Base-by-base conservation (phyloP, 139 green algal species). In the Asterochloris sp. region DNA sequence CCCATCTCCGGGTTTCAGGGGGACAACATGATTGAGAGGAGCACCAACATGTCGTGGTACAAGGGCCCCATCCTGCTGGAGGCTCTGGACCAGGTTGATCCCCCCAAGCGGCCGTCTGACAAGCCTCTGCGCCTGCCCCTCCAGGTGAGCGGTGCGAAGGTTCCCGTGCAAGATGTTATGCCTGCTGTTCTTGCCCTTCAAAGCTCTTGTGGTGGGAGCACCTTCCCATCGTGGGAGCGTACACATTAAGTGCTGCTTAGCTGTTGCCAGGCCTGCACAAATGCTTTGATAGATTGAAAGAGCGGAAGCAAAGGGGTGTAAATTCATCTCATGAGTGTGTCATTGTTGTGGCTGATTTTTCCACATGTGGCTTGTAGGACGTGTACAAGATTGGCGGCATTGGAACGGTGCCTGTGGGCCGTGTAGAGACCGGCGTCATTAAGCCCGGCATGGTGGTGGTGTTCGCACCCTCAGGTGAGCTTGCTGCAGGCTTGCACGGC, bases 351-450 rank as follows among this genome's bases (percentile, higher is more conserved):
- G 66, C 66, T 71, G 66, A 71, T 10, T 21, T n/a, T 12, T 78
- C 0, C n/a, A 16, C 62, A 54, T 10, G 12, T 62, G 71, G 0
- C 11, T 13, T 75, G 54, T 84, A 88, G 82, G 97, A 96, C 83
- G 89, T 96, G 81, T 99, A 99, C 94, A 99, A 99, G 96, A 99
- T 99, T 89, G 97, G 97, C 89, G 97, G 97, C 92, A 95, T 99
- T 81, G 97, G 97, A 90, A 95, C 97, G 92, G 97, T 99, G 86
- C 96, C 97, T 76, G 95, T 96, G 27, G 97, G 97, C 84, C 95
- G 96, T 84, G 96, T 99, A 47, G 97, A 99, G 95, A 95, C 97
- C 89, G 97, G 97, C 78, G 76, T 96, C 19, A 92, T 99, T 83
- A 98, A 98, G 94, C 83, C 86, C 27, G 86, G 86, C 28, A 87